These are phyloP conservation scores for Boletus pseudopeckii DNA, from an alignment of 768 basidiomycete genomes.

Conservation along the genomic window DNA sequence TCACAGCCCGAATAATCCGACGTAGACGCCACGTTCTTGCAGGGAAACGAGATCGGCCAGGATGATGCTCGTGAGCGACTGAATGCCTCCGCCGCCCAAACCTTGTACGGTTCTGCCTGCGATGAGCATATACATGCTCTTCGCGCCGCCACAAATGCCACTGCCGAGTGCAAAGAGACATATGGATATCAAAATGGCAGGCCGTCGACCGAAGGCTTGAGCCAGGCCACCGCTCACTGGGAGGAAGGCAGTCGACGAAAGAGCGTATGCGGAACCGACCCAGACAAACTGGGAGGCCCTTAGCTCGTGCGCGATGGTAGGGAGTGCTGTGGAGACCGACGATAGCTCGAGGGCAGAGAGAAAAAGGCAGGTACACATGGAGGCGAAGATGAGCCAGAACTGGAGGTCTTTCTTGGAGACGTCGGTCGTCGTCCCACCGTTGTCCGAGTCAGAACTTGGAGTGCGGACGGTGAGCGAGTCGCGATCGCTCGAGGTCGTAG, in stretches of 20 bases:
- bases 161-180: slow-evolving; percentile 41
- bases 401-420: slow-evolving; percentile 8
- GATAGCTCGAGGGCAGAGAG: slow-evolving; percentile 29
- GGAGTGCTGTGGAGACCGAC: slow-evolving; percentile 31
- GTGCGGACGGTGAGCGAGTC: too few species aligned
- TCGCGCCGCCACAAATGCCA: slow-evolving; percentile 40
- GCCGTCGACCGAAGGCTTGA: slow-evolving; percentile 39
- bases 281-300: slow-evolving; percentile 32
- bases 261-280: slow-evolving; percentile 37
- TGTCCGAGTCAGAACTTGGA: too few species aligned
- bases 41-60: slow-evolving; percentile 47
- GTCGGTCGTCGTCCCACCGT: too few species aligned
- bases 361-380: slow-evolving; percentile 22
- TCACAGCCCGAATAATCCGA: slow-evolving; percentile 38
- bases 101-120: slow-evolving; percentile 42
- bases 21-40: slow-evolving; percentile 40
- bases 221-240: slow-evolving; percentile 37
- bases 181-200: slow-evolving; percentile 31
- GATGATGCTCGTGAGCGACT: slow-evolving; percentile 39
- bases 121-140: slow-evolving; percentile 41
- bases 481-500: too few species aligned
- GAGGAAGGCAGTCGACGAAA: slow-evolving; percentile 36
- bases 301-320: slow-evolving; percentile 32
- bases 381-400: slow-evolving; percentile 31
- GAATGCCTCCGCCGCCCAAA: slow-evolving; percentile 39